Evolutionary conservation across 352 stramenopile genomes (phyloP).

Genomic region (Peronospora destructor): DNA sequence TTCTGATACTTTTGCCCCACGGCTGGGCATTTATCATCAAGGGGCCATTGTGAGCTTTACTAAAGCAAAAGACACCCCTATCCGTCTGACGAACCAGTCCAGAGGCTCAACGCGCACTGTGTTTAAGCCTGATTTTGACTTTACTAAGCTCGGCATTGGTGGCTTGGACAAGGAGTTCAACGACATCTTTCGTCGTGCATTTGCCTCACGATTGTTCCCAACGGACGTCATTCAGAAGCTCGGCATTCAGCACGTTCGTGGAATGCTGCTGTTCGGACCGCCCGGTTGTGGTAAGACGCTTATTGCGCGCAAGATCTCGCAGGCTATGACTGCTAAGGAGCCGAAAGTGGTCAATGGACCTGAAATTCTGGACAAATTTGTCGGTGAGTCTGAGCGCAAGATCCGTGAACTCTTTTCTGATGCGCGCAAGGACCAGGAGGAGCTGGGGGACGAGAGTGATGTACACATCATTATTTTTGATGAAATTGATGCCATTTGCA

Average conservation of each 20-base stretch:
- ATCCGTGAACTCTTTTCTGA: conserved; percentile 98
- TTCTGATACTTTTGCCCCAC: conserved; percentile 23
- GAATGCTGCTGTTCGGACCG: conserved; percentile 84
- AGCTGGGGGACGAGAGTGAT: conserved; percentile 93
- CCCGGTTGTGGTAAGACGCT: conserved; percentile 94
- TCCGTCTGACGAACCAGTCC: conserved; percentile 77
- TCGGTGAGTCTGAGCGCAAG: conserved; percentile 97
- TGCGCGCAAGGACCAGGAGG: conserved; percentile 81
- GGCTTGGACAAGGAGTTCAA: conserved; percentile 99
- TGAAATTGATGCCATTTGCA: conserved; percentile 99
- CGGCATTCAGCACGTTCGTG: conserved; percentile 97
- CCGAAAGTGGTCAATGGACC: conserved; percentile 98
- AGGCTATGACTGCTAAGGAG: conserved; percentile 93
- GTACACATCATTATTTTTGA: conserved; percentile 99
- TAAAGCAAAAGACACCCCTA: conserved; percentile 66
- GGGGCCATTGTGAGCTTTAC: conserved; percentile 72
- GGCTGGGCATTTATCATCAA: conserved; percentile 48
- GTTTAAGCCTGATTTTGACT: conserved; percentile 97
- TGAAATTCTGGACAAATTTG: conserved; percentile 99
- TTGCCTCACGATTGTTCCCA: conserved; percentile 96
- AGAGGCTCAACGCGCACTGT: conserved; percentile 70
- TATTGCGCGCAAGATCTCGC: conserved; percentile 94
- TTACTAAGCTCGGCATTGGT: conserved; percentile 97
- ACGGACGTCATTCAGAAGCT: conserved; percentile 94
- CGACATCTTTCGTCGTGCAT: conserved; percentile 98